Percentiles rank a stretch among this genome's conserved stretches.
phyloP scores from a whole-genome alignment of 495 filamentous ascomycete genomes.

The Antarctomyces pellizariae region DNA sequence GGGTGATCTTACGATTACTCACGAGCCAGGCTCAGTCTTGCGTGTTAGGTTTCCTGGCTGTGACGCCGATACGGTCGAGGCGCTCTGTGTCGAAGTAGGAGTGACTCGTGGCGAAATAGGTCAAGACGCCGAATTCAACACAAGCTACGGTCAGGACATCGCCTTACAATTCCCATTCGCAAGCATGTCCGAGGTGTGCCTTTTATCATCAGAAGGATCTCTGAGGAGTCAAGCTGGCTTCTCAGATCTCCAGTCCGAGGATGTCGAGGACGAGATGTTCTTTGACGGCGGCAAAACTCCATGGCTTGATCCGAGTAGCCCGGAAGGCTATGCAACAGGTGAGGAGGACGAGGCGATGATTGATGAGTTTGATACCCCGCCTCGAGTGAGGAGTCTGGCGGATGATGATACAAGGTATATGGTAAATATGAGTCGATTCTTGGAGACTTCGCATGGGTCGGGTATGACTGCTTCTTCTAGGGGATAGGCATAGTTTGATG shows the following conservation, averaged over 20 bases:
- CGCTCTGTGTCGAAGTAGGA: constrained; percentile 68
- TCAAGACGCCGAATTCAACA: constrained; percentile 56
- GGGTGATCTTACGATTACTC: constrained; percentile 60
- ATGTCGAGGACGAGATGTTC: constrained; percentile 8
- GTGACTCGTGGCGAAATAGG: constrained; percentile 49
- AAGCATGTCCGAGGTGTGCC: constrained; percentile 29
- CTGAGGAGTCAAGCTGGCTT: too few relatives aligned
- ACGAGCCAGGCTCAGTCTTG: constrained; percentile 35
- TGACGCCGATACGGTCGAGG: constrained; percentile 61
- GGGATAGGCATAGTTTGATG: too few relatives aligned
- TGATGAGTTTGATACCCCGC: too few relatives aligned
- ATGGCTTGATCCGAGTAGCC: too few relatives aligned
- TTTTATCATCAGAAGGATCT: constrained; percentile 23
- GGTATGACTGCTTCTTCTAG: too few relatives aligned
- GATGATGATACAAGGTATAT: too few relatives aligned
- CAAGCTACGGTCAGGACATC: constrained; percentile 34
- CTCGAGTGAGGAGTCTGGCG: too few relatives aligned
- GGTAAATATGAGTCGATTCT: too few relatives aligned
- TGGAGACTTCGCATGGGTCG: too few relatives aligned
- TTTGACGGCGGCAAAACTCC: too few relatives aligned
- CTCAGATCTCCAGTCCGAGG: constrained; percentile 13
- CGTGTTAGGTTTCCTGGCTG: constrained; percentile 80
- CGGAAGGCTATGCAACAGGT: too few relatives aligned
- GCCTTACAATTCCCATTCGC: constrained; percentile 76
- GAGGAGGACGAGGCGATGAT: too few relatives aligned